These are phyloP conservation scores for Fusarium praegraminearum DNA, from an alignment of 2,329 filamentous ascomycete genomes.

Conservation along the genomic window DNA sequence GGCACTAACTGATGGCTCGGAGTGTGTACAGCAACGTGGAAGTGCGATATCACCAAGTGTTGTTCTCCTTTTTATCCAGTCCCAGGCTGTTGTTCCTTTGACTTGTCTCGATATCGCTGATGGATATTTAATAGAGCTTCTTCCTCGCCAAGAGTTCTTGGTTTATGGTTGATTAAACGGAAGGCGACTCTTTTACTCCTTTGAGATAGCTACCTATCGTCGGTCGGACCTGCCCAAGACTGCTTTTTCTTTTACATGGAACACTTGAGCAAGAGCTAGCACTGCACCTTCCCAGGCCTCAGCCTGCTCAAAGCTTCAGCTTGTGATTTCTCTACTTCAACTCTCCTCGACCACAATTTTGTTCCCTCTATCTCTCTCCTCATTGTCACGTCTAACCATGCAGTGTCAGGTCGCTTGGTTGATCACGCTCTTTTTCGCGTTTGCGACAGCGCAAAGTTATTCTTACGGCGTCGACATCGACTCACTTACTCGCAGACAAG, in stretches of 20 bases:
- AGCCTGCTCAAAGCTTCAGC: background rate
- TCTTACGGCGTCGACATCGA: slow-evolving; percentile 64
- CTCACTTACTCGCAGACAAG: slow-evolving; percentile 57
- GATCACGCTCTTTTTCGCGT: slow-evolving; percentile 24
- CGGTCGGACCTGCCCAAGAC: slow-evolving; percentile 5
- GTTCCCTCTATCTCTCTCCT: background rate
- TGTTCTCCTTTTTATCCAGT: background rate
- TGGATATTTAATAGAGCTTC: slow-evolving; percentile 1
- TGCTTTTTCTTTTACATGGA: background rate
- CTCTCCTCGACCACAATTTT: background rate
- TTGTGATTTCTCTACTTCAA: background rate
- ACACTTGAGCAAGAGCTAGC: background rate
- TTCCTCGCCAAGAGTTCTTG: background rate
- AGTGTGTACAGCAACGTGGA: slow-evolving; percentile 17
- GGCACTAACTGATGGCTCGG: background rate
- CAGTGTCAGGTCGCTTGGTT: slow-evolving; percentile 15
- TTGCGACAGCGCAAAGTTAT: slow-evolving; percentile 53
- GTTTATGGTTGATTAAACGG: background rate
- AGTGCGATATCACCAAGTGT: background rate
- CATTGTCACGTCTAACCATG: slow-evolving; percentile 23
- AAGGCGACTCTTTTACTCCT: background rate
- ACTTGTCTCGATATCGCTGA: background rate
- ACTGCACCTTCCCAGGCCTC: slow-evolving; percentile 7
- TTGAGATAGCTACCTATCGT: background rate
- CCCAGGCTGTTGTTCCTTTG: background rate